Percentiles rank a stretch among this genome's conserved stretches.
These are phyloP conservation scores for Eimeria necatrix DNA, from an alignment of 169 alveolate genomes.

Conservation along the genomic window DNA sequence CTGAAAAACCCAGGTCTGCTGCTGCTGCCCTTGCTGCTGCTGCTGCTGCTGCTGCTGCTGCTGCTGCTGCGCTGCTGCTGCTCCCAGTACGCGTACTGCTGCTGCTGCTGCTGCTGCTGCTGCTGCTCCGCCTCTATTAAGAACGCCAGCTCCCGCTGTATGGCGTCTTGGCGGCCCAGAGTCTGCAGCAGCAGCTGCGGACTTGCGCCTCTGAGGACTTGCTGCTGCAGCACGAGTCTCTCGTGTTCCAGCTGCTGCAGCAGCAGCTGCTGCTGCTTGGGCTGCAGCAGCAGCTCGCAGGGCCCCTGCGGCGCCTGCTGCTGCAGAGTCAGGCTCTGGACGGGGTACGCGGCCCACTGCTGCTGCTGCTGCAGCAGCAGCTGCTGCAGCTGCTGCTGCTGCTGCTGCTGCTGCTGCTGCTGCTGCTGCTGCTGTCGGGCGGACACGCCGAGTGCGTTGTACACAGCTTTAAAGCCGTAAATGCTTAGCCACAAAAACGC, in stretches of 20 bases:
- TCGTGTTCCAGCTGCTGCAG: slow-evolving; percentile 55
- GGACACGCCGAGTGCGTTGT: not conserved
- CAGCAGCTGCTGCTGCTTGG: slow-evolving; percentile 15
- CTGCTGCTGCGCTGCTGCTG: not conserved
- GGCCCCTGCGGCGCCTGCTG: not conserved
- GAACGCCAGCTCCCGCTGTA: slow-evolving; percentile 31
- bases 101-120: slow-evolving; percentile 43
- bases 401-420: slow-evolving; percentile 42
- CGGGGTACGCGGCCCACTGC: not conserved
- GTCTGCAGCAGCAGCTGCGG: slow-evolving; percentile 49
- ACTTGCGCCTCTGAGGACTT: not conserved
- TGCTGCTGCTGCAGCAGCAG: not conserved
- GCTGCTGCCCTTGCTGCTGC: not conserved
- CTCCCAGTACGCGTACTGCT: not conserved
- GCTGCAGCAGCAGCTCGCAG: not conserved
- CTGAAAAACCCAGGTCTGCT: slow-evolving; percentile 14
- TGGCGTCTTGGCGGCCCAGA: slow-evolving; percentile 21
- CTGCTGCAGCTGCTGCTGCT: slow-evolving; percentile 12
- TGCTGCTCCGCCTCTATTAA: not conserved
- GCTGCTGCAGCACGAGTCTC: slow-evolving; percentile 1
- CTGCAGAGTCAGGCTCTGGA: not conserved
- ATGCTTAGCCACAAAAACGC: slow-evolving; percentile 13
- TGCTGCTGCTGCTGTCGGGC: not conserved
- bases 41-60: too few species aligned
- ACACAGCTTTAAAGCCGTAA: not conserved